Evolutionary conservation across 179 eudicot genomes (phyloP), one percentile per base, ranked within the genome.

Genomic region (Silene noctiflora): DNA sequence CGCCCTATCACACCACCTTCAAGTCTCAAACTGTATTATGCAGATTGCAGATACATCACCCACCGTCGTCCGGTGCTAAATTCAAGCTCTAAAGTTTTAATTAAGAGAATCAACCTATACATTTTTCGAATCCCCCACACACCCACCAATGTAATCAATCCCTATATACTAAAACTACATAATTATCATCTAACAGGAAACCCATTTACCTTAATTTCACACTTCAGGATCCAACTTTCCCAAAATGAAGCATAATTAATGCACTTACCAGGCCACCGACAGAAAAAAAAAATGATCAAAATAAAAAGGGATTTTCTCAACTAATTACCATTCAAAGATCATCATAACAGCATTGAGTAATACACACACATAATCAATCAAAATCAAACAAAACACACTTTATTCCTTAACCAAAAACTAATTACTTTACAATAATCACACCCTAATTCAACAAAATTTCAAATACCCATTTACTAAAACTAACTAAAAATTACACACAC

Each of bases 211-310:
- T 19, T 4, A 16, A 51, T 25, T 17, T 53, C 13, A 44, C 44
- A 71, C 33, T 44, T n/a, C 17, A 69, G n/a, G 71, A 77, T 74
- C 80, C 78, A 77, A 73, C 62, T 55, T 25, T 12, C 73, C 55
- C n/a, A 74, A 68, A 77, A 24, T 53, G 62, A 53, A 73, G 13
- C 75, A 59, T 59, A 69, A 77, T 81, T 64, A 81, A 81, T 69
- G 69, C 78, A 81, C 59, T 65, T 39, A 61, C 71, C 39, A 35
- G 10, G 14, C 84, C 83, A 81, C 84, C 84, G 84, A 81, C 84
- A 81, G 25, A 48, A 81, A 25, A 33, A 29, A 1, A 48, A 22
- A 27, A 24, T 63, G 53, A 73, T 69, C 55, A 67, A 61, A 71
- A 8, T 10, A 20, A 70, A 63, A 48, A 33, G 20, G 29, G 33